Base-by-base conservation (phyloP, 2,329 filamentous ascomycete species). In the Seiridium cupressi region DNA sequence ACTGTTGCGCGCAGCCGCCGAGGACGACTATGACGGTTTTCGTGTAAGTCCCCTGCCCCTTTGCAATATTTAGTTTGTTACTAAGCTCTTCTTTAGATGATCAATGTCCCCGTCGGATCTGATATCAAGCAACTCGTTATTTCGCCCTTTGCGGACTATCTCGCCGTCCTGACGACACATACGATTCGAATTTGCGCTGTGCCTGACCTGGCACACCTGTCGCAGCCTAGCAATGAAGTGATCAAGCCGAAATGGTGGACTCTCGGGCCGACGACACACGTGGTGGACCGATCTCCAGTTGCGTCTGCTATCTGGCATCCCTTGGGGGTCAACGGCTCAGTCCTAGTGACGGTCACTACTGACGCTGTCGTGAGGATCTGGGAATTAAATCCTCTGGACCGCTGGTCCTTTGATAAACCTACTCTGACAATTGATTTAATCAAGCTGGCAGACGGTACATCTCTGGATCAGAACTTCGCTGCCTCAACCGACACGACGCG, bases 271-370 rank as follows among this genome's bases (percentile, higher is more conserved):
- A 96, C 92, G 3, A 93, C 90, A 3, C 94, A 98, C 74, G 92
- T 97, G 54, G 89, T 93, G 55, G 92, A 94, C 51, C 89, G 93
- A 65, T 86, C 92, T 6, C 86, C 91, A 1, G 82, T 99, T 60
- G 88, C 89, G 31, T 92, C 92, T 1, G 90, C 89, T 3, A 69
- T 97, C 60, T 99, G 95, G 94, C 95, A 99, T 76, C 95, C 95
- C 1, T 80, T 98, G 0, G 93, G 93, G 1, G 88, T 94, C 9
- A 86, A 90, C 62, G 91, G 91, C 38, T 88, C 87, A 31, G 93
- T 91, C 58, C 78, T 99, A 38, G 89, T 98, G 26, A 98, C 95
- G 0, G 84, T 97, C 47, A 97, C 95, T 1, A 86, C 87, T 57
- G 93, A 97, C 72, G 92, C 93, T 5, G 88, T 93, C 44, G 91